Evolutionary conservation across 2,329 filamentous ascomycete species (phyloP), one percentile per base, ranked within the genome.

Genomic region (Monosporascus sp.): DNA sequence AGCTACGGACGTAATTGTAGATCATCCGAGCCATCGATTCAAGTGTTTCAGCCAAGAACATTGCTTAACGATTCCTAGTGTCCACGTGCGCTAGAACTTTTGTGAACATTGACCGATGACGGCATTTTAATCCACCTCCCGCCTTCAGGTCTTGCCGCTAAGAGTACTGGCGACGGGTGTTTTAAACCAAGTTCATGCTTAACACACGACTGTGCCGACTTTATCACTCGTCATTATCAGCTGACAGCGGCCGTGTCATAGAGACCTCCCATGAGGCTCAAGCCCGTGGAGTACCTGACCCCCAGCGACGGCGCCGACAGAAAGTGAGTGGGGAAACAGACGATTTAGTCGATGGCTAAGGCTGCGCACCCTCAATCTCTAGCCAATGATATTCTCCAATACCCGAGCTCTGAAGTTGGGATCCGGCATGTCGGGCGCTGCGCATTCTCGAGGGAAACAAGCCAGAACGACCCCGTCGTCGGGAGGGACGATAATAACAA

Each of bases 1-100:
- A 64, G 61, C 59, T 68, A 67, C 64, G 65, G 58, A 62, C 64
- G 64, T 67, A 67, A 55, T 48, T 58, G 55, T 49, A 58, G 59
- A 62, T 62, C 57, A 56, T 60, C 58, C 55, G 50, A 67, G 64
- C 63, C 64, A 67, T 58, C 49, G 58, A 58, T 64, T 54, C 17
- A 31, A 46, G 54, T 65, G 63, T 66, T 59, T 65, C 57, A 63
- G 54, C 44, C 48, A 55, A 49, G 24, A 45, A 50, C 26, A 38
- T 49, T 52, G 51, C 43, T 49, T 49, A 52, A 43, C 35, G 55
- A 44, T 46, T 43, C 37, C 35, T 18, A 53, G 44, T 49, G 38
- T 57, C 47, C 57, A 62, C 55, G 59, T 61, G 60, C 59, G 53
- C 50, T 55, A 53, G 58, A 58, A 58, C 59, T 41, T 53, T 60